Percentiles rank a stretch among this genome's conserved stretches.
phyloP scores from a whole-genome alignment of 352 stramenopile species.

The Phytophthora cryptogea region DNA sequence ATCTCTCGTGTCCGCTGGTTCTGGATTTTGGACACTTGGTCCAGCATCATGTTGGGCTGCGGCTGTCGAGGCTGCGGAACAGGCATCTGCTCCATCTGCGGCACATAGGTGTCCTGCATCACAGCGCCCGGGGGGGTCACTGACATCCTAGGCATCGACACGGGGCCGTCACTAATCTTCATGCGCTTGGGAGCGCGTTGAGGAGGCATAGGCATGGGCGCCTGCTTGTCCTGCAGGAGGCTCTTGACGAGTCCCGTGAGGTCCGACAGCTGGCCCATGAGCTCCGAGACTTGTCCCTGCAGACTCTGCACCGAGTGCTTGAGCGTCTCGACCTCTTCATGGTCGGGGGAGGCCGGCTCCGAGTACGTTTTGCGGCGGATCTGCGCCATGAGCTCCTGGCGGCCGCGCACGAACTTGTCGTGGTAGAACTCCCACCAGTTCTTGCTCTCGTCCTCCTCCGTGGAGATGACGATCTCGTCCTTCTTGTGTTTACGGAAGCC shows the following conservation, averaged over 20 bases:
- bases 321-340: slow-evolving; percentile 76
- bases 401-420: slow-evolving; percentile 87
- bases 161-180: slow-evolving; percentile 28
- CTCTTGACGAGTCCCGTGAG: slow-evolving; percentile 77
- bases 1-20: slow-evolving; percentile 63
- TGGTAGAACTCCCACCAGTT: slow-evolving; percentile 94
- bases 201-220: slow-evolving; percentile 5
- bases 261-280: slow-evolving; percentile 80
- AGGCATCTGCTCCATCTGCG: slow-evolving; percentile 29
- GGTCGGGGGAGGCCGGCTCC: slow-evolving; percentile 73
- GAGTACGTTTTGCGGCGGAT: slow-evolving; percentile 91
- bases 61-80: slow-evolving; percentile 25
- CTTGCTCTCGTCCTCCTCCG: slow-evolving; percentile 74
- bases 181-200: slow-evolving; percentile 53
- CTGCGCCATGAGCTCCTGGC: slow-evolving; percentile 85
- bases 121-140: slow-evolving; percentile 18
- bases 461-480: slow-evolving; percentile 86
- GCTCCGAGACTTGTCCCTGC: slow-evolving; percentile 71
- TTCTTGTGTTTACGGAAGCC: slow-evolving; percentile 94
- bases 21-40: slow-evolving; percentile 45
- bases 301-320: slow-evolving; percentile 79
- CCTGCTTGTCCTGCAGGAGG: slow-evolving; percentile 61
- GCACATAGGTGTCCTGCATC: slow-evolving; percentile 25
- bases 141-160: slow-evolving; percentile 15
- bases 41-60: slow-evolving; percentile 38